Evolutionary conservation across 2,329 filamentous ascomycete genomes (phyloP).

Genomic region (Arachnopeziza araneosa): DNA sequence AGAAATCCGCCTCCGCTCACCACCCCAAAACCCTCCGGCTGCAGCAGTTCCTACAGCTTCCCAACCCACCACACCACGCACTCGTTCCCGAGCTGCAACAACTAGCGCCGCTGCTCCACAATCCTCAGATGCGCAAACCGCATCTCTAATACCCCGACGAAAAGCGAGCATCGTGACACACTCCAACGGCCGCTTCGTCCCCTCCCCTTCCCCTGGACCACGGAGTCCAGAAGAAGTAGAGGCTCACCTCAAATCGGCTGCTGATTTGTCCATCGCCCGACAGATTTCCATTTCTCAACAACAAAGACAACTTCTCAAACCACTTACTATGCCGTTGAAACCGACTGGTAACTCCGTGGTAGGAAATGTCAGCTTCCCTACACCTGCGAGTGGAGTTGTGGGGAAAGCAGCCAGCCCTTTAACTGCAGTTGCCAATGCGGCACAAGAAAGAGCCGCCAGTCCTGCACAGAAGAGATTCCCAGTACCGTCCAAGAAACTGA

Average conservation of each 20-base stretch:
- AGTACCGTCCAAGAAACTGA: background rate
- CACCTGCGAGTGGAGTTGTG: conserved; percentile 1
- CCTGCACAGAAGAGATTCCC: conserved; percentile 1
- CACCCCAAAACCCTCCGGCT: background rate
- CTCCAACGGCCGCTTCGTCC: background rate
- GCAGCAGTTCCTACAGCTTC: background rate
- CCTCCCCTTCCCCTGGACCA: background rate
- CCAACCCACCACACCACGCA: background rate
- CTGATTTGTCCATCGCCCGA: conserved; percentile 61
- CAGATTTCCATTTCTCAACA: conserved; percentile 61
- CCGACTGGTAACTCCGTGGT: background rate
- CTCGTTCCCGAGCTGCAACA: background rate
- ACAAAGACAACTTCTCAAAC: conserved; percentile 49
- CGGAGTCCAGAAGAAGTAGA: conserved; percentile 34
- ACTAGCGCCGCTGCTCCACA: background rate
- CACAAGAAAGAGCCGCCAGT: conserved; percentile 11
- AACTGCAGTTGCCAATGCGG: conserved; percentile 13
- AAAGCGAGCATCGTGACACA: conserved; percentile 1
- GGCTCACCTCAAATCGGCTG: conserved; percentile 45
- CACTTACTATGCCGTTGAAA: conserved; percentile 41
- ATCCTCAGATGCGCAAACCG: background rate
- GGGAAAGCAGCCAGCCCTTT: conserved; percentile 15
- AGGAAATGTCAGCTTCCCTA: conserved; percentile 8
- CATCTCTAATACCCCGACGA: background rate
- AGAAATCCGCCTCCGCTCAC: conserved; percentile 1